phyloP scores from a whole-genome alignment of 2,329 filamentous ascomycete species.

The Fusarium chlamydosporum region DNA sequence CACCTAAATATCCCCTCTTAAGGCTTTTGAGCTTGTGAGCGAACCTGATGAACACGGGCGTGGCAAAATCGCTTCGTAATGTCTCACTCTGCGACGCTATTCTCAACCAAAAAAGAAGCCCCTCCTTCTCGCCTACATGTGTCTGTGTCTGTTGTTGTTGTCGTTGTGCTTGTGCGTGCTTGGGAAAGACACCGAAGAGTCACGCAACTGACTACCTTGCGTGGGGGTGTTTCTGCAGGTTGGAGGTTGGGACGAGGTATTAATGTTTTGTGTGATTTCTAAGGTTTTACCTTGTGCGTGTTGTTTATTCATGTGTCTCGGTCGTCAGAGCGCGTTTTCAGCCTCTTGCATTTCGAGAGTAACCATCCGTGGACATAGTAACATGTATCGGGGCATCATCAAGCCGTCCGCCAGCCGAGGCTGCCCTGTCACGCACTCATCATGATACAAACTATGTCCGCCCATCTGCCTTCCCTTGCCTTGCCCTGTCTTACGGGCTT shows the following conservation, averaged over 20 bases:
- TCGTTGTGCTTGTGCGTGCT: conserved; percentile 17
- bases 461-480: neutral
- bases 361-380: neutral
- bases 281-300: neutral
- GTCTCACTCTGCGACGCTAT: conserved; percentile 44
- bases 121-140: conserved; percentile 11
- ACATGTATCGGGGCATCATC: conserved; percentile 26
- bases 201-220: conserved; percentile 31
- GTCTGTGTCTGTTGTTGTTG: conserved; percentile 22
- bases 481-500: neutral
- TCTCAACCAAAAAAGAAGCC: conserved; percentile 17
- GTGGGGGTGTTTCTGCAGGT: conserved; percentile 33
- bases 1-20: conserved; percentile 6
- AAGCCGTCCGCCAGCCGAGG: conserved; percentile 28
- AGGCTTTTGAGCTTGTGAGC: conserved; percentile 3
- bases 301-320: neutral
- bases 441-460: conserved; percentile 8
- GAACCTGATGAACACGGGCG: conserved; percentile 19
- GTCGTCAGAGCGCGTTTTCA: conserved; percentile 2
- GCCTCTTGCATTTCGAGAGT: conserved; percentile 11
- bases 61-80: conserved; percentile 39
- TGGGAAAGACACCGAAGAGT: conserved; percentile 8
- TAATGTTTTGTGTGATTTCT: conserved; percentile 8
- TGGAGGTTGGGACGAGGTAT: conserved; percentile 20
- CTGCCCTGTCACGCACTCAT: conserved; percentile 9